These are phyloP conservation scores for Candida ponderosae DNA, from an alignment of 805 yeast species.

Conservation along the genomic window DNA sequence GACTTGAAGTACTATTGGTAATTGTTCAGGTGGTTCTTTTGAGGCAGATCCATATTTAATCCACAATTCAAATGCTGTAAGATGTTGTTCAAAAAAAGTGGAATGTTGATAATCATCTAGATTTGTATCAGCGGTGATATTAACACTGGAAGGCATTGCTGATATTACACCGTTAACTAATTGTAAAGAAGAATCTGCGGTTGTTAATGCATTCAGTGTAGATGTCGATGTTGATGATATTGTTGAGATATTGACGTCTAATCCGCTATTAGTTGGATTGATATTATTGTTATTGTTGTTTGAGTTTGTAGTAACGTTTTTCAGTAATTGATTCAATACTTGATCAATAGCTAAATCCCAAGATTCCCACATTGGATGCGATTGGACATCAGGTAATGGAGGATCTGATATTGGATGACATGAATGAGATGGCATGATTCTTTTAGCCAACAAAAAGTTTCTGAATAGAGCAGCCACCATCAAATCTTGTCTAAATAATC, in stretches of 20 bases:
- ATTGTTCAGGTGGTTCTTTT: conserved; percentile 85
- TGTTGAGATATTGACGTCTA: not conserved
- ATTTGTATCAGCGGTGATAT: conserved; percentile 11
- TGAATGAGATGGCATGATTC: conserved; percentile 88
- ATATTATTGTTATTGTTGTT: too few species aligned
- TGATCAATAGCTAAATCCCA: conserved; percentile 98
- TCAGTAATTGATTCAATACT: conserved; percentile 66
- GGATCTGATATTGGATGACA: conserved; percentile 96
- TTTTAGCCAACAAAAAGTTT: conserved; percentile 83
- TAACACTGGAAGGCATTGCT: conserved; percentile 8
- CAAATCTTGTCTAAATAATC: conserved; percentile 87
- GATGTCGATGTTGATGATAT: conserved; percentile 1
- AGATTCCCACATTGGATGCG: conserved; percentile 94
- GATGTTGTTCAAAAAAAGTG: conserved; percentile 89
- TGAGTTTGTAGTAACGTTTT: conserved; percentile 13
- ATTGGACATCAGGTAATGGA: conserved; percentile 75
- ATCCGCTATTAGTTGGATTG: too few species aligned
- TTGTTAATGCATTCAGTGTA: conserved; percentile 1
- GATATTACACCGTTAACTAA: conserved; percentile 1
- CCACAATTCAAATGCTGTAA: conserved; percentile 97
- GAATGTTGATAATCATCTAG: conserved; percentile 71
- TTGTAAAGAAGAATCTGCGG: not conserved
- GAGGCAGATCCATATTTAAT: conserved; percentile 81
- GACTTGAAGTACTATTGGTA: conserved; percentile 91
- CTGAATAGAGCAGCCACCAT: conserved; percentile 96